phyloP scores from a whole-genome alignment of 441 rosid genomes.

The Viola pubescens region DNA sequence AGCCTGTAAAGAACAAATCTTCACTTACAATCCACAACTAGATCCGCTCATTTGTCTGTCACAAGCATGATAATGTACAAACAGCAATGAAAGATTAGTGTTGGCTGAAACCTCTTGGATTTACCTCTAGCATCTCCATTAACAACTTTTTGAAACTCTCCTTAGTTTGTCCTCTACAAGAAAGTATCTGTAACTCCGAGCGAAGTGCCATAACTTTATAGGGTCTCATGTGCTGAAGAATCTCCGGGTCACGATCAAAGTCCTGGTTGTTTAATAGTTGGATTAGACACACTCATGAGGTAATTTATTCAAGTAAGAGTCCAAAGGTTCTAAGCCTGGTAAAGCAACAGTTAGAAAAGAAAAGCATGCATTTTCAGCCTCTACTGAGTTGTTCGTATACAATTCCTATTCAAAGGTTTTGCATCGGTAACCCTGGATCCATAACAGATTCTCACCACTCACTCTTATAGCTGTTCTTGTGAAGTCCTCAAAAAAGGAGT shows the following conservation, averaged over 20 bases:
- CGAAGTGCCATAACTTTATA: constrained; percentile 47
- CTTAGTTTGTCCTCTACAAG: constrained; percentile 19
- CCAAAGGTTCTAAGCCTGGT: neutral
- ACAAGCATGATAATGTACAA: too few relatives aligned
- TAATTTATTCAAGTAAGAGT: too few relatives aligned
- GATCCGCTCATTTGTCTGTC: neutral
- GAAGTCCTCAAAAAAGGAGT: too few relatives aligned
- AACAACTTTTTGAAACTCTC: constrained; percentile 32
- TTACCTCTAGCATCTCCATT: constrained; percentile 23
- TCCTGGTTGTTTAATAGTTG: constrained; percentile 35
- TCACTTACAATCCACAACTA: neutral
- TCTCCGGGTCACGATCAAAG: constrained; percentile 62
- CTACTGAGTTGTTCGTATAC: neutral
- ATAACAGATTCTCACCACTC: too few relatives aligned
- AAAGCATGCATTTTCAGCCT: neutral
- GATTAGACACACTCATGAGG: neutral
- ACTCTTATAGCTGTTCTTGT: too few relatives aligned
- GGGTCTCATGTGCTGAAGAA: constrained; percentile 41
- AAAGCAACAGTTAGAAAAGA: neutral
- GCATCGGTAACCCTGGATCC: neutral
- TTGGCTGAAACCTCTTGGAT: constrained; percentile 14
- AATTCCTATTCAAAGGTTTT: neutral
- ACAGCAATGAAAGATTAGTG: neutral
- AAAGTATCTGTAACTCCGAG: constrained; percentile 50
- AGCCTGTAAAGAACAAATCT: too few relatives aligned